Percentiles rank a stretch among this genome's conserved stretches.
These are phyloP conservation scores for Fusarium domesticum DNA, from an alignment of 2,329 filamentous ascomycete genomes.

Conservation along the genomic window DNA sequence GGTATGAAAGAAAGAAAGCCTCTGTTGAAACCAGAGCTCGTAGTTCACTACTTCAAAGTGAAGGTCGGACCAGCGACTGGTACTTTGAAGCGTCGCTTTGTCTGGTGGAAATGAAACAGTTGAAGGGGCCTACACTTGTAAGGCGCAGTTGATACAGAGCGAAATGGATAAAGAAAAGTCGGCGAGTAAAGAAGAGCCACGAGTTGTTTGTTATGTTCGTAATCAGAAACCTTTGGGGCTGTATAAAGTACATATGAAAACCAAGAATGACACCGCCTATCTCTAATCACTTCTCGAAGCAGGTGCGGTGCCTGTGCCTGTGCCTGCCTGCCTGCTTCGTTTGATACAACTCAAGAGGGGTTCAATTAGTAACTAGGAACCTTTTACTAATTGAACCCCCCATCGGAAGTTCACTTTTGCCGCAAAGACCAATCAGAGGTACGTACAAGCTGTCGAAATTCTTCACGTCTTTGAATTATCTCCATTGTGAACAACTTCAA, in stretches of 20 bases:
- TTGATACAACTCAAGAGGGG: too few relatives aligned
- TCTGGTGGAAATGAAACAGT: background rate
- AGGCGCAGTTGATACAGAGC: background rate
- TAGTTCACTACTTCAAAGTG: conserved; percentile 6
- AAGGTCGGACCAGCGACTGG: background rate
- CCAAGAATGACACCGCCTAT: too few relatives aligned
- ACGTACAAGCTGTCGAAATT: conserved; percentile 29
- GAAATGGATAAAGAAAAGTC: background rate
- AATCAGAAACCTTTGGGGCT: too few relatives aligned
- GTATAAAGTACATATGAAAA: too few relatives aligned
- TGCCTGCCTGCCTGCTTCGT: too few relatives aligned
- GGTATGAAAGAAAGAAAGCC: conserved; percentile 3
- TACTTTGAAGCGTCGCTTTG: background rate
- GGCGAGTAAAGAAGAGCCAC: too few relatives aligned
- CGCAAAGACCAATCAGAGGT: conserved; percentile 30
- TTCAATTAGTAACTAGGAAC: too few relatives aligned
- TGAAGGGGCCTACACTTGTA: conserved; percentile 1
- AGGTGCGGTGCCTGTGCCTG: too few relatives aligned
- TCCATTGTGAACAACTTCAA: conserved; percentile 21
- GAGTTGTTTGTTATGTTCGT: too few relatives aligned
- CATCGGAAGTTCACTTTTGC: conserved; percentile 30
- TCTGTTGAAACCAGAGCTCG: conserved; percentile 8
- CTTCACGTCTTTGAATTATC: conserved; percentile 23
- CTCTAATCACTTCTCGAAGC: too few relatives aligned
- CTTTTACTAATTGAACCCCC: background rate